phyloP scores from a whole-genome alignment of 345 rosid genomes.

The Populus deltoides region DNA sequence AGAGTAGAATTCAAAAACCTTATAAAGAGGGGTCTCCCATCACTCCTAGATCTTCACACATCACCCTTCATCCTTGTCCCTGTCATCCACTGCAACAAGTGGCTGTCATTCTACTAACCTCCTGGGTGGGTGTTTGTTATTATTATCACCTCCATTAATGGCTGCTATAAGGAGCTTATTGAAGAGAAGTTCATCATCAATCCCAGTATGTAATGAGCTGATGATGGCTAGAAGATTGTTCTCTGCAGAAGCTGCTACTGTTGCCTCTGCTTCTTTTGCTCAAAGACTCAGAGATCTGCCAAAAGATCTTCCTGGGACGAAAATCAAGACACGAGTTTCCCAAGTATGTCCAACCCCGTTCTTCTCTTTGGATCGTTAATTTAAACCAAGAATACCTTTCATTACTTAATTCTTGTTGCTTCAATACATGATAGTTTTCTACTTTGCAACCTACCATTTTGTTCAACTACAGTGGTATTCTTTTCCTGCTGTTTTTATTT shows the following conservation, averaged over 20 bases:
- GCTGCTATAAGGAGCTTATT: constrained; percentile 44
- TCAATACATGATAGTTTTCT: not conserved
- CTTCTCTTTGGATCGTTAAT: not conserved
- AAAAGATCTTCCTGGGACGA: constrained; percentile 57
- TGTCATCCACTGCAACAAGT: not conserved
- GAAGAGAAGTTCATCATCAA: constrained; percentile 28
- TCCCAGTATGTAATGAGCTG: constrained; percentile 19
- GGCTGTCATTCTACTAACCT: not conserved
- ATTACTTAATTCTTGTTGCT: not conserved
- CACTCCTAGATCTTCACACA: too few relatives aligned
- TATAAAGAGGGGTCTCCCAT: not conserved
- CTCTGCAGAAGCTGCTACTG: constrained; percentile 38
- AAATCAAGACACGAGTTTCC: constrained; percentile 61
- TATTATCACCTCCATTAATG: constrained; percentile 31
- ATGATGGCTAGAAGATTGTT: constrained; percentile 30
- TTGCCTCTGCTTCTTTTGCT: constrained; percentile 48
- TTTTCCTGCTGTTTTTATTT: not conserved
- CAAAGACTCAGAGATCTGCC: constrained; percentile 74
- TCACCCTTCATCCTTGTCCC: not conserved
- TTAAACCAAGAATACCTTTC: not conserved
- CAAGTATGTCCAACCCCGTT: constrained; percentile 33
- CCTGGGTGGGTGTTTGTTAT: not conserved
- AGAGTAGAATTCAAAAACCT: not conserved
- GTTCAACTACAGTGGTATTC: not conserved
- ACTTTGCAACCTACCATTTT: not conserved